Conservation (phyloP, 2,329 filamentous ascomycete species). For the Tolypocladium capitatum region DNA sequence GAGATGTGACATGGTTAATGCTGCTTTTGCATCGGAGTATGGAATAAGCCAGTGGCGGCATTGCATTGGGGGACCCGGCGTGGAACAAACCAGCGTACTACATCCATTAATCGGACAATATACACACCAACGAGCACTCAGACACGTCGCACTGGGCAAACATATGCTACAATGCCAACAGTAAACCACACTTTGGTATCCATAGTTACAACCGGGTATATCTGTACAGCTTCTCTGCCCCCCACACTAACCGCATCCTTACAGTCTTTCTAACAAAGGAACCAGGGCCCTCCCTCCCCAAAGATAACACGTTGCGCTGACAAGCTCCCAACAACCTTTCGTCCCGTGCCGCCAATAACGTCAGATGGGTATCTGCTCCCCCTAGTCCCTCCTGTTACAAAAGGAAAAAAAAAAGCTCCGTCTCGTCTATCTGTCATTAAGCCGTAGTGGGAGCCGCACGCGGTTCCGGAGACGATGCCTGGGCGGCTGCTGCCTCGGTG, state of each 20-base stretch:
- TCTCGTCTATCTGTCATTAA: not conserved
- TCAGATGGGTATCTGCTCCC: not conserved
- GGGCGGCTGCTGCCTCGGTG: not conserved
- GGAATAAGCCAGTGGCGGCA: not conserved
- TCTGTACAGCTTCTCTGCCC: not conserved
- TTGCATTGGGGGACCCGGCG: not conserved
- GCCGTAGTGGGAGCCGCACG: not conserved
- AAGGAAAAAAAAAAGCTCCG: not conserved
- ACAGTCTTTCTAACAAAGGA: not conserved
- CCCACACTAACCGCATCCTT: not conserved
- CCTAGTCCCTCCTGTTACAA: not conserved
- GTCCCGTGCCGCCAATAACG: not conserved
- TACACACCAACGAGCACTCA: not conserved
- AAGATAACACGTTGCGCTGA: not conserved
- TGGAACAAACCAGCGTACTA: not conserved
- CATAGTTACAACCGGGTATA: constrained; percentile 3
- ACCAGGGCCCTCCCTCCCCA: not conserved
- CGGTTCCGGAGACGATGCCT: not conserved
- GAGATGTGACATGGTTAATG: not conserved
- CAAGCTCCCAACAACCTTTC: not conserved
- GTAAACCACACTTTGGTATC: constrained; percentile 1
- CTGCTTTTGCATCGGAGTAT: not conserved
- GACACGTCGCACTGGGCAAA: not conserved
- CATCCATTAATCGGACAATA: not conserved
- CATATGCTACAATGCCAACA: not conserved